Base-by-base conservation (phyloP, 257 asterid genomes). In the Leptodermis oblonga region DNA sequence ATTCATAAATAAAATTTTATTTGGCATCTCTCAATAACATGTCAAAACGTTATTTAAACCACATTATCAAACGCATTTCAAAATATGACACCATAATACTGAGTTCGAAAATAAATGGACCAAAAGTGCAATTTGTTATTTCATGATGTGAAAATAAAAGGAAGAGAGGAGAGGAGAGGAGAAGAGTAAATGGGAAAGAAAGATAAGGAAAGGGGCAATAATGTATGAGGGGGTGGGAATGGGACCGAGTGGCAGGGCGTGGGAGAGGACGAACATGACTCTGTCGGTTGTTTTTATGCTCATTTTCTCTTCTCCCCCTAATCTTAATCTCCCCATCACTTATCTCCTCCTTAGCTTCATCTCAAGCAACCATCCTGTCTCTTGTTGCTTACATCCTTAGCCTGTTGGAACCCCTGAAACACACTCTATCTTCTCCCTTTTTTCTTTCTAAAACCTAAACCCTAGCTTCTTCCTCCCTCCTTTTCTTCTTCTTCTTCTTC, bases 241-340 rank as follows among this genome's bases (percentile, higher is more conserved):
- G 95, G 96, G 95, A 74, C 92, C 96, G 74, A 69, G 84, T 86
- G 96, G 97, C 98, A 93, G 98, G 96, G 97, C 96, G 97, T 92
- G 98, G 96, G 95, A 85, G 90, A 88, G 92, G 96, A 80, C 83
- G 97, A 93, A 90, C 97, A 90, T 93, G 99, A 93, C 97, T 55
- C 83, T 90, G 97, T 92, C 97, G 90, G 93, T 83, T 84, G 89
- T 86, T 84, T 89, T 83, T 79, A 72, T 74, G 81, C 68, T 81
- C 83, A 79, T 76, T 49, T 22, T 61, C 67, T 80, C 53, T 79
- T 78, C 78, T 79, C 80, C 82, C 67, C 82, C n/a, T n/a, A n/a
- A 25, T 17, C 54, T 75, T 81, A 52, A 80, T 78, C 78, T 79
- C 79, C 83, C 69, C 82, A 34, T 34, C 39, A 52, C 28, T 52